phyloP scores from a whole-genome alignment of 2,329 filamentous ascomycete genomes.

The Parascedosporium putredinis region DNA sequence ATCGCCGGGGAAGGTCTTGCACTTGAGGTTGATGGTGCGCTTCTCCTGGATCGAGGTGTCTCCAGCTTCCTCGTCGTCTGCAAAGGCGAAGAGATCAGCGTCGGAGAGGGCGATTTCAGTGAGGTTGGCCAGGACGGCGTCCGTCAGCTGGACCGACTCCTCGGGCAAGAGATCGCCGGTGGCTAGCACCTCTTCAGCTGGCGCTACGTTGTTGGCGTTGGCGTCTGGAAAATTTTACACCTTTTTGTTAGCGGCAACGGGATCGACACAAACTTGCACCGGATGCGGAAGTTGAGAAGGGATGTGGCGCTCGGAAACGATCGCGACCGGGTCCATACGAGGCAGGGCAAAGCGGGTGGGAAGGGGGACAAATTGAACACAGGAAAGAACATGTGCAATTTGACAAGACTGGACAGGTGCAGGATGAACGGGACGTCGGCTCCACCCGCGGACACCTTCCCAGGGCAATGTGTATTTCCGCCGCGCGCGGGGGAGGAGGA shows the following conservation, averaged over 20 bases:
- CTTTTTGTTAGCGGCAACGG: background rate
- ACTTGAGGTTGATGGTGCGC: conserved; percentile 14
- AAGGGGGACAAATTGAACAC: too few species aligned
- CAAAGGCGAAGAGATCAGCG: conserved; percentile 24
- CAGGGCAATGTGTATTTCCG: too few species aligned
- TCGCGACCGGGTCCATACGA: background rate
- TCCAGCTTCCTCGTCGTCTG: conserved; percentile 11
- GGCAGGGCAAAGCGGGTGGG: too few species aligned
- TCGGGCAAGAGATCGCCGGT: background rate
- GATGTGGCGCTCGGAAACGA: background rate
- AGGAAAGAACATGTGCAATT: too few species aligned
- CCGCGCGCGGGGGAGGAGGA: too few species aligned
- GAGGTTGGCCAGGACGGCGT: conserved; percentile 21
- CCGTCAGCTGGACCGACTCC: conserved; percentile 23
- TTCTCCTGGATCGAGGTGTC: background rate
- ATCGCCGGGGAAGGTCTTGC: conserved; percentile 40
- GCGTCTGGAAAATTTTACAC: background rate
- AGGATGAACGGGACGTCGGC: too few species aligned
- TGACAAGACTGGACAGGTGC: too few species aligned
- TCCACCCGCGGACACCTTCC: too few species aligned
- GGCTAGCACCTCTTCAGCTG: background rate
- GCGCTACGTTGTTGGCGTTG: background rate
- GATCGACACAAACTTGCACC: conserved; percentile 5
- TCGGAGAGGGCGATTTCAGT: conserved; percentile 19
- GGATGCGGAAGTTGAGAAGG: background rate